Base-by-base conservation (phyloP, 2,329 filamentous ascomycete species). In the Mariannaea sp. region DNA sequence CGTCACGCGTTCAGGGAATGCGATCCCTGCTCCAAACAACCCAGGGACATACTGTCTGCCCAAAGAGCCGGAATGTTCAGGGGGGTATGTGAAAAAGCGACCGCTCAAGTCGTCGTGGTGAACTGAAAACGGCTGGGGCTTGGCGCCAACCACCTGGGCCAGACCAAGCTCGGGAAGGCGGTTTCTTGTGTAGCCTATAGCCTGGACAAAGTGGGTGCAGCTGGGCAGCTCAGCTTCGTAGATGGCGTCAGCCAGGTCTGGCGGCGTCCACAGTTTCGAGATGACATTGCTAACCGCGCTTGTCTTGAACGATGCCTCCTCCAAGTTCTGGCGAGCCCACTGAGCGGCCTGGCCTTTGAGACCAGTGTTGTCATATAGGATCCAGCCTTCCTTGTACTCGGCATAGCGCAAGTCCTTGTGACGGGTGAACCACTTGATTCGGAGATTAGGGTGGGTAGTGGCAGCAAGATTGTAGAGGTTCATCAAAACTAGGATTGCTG, bases 311-410 rank as follows among this genome's bases (percentile, higher is more conserved):
- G 66, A 68, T 2, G 75, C 75, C 30, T 79, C 78, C 58, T 86
- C 84, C 0, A 87, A 75, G 52, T 86, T 80, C 19, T 78, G 70
- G 35, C 76, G 77, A 1, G 84, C 84, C 74, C 83, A 87, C 5
- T 76, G 72, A 0, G 84, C 84, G 0, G 82, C 83, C 30, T 77
- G 73, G 16, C 84, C 84, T 67, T 87, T 87, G 22, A 87, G 73
- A 3, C 84, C 84, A 0, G 84, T 87, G 68, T 86, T 87, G 64
- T 87, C 84, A 48, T 81, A 77, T 20, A 84, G 69, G 54, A 86
- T 85, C 82, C 84, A 86, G 52, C 80, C 82, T 56, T 84, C 82
- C 70, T 76, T 81, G 65, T 79, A 81, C 61, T 82, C 78, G 13
- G 84, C 84, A 57, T 87, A 87, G 19, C 81, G 79, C 8, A 87